phyloP scores from a whole-genome alignment of 345 rosid genomes.

The Litchi chinensis region DNA sequence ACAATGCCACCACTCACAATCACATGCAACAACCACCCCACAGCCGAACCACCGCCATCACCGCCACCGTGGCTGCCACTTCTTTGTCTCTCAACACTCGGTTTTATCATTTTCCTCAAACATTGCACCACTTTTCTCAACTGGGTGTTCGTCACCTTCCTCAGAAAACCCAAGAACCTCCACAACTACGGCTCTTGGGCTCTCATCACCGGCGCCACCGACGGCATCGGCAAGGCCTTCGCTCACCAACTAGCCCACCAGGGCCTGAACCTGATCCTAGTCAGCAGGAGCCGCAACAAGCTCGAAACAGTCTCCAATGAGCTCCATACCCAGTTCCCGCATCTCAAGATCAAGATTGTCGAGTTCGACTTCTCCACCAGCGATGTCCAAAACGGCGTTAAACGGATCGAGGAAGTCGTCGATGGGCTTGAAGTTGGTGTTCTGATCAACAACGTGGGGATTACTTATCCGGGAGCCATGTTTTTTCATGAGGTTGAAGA shows the following conservation, averaged over 20 bases:
- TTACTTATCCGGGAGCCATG: constrained; percentile 73
- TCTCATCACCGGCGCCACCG: constrained; percentile 81
- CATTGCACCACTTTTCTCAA: constrained; percentile 41
- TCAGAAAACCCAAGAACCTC: constrained; percentile 51
- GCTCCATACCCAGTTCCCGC: constrained; percentile 41
- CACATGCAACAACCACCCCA: not conserved
- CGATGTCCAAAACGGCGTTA: constrained; percentile 13
- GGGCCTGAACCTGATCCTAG: constrained; percentile 71
- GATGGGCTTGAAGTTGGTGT: constrained; percentile 67
- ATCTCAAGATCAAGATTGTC: constrained; percentile 43
- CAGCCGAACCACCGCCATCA: constrained; percentile 20
- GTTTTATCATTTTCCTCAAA: constrained; percentile 49
- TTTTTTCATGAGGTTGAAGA: constrained; percentile 85
- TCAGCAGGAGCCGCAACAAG: constrained; percentile 60
- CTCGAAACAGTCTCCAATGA: constrained; percentile 45
- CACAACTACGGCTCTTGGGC: constrained; percentile 85
- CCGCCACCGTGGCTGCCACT: constrained; percentile 32
- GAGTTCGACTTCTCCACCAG: constrained; percentile 58
- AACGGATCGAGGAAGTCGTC: constrained; percentile 47
- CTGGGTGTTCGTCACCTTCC: constrained; percentile 46
- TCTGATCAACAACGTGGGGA: constrained; percentile 81
- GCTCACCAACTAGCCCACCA: constrained; percentile 58
- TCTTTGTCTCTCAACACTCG: constrained; percentile 36
- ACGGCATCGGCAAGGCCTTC: constrained; percentile 85
- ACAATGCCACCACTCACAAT: constrained; percentile 26